These are phyloP conservation scores for Penicillium sp. DNA, from an alignment of 2,329 filamentous ascomycete species.

Conservation along the genomic window DNA sequence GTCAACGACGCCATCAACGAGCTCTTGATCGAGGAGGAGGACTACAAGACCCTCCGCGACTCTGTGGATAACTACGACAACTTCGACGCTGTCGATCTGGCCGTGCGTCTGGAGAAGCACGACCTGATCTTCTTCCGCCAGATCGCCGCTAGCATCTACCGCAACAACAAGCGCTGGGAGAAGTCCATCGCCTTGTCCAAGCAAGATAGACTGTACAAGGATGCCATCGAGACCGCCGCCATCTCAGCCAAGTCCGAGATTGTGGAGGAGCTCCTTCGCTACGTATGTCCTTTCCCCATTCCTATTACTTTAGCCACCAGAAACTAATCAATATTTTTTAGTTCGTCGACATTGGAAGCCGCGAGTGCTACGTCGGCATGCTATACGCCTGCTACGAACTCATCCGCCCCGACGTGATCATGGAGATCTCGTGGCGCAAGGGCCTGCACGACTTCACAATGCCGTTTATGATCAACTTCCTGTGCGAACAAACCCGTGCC, in stretches of 20 bases:
- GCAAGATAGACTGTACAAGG: constrained; percentile 99
- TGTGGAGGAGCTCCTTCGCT: constrained; percentile 92
- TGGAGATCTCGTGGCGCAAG: constrained; percentile 97
- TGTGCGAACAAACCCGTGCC: constrained; percentile 86
- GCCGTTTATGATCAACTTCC: constrained; percentile 99
- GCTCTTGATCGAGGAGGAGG: constrained; percentile 95
- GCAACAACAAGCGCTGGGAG: constrained; percentile 99
- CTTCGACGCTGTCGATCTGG: constrained; percentile 93
- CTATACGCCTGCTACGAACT: constrained; percentile 98
- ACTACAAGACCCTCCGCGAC: constrained; percentile 97
- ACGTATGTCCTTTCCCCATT: constrained; percentile 69
- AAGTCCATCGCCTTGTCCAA: constrained; percentile 97
- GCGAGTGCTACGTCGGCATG: constrained; percentile 99
- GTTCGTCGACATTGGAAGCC: constrained; percentile 99
- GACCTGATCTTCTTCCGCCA: constrained; percentile 99
- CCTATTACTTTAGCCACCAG: neutral
- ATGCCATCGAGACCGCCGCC: constrained; percentile 96
- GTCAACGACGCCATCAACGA: constrained; percentile 99
- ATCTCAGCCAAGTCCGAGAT: constrained; percentile 89
- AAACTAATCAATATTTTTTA: constrained; percentile 51
- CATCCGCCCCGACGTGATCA: constrained; percentile 86
- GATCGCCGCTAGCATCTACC: constrained; percentile 97
- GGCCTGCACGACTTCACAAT: constrained; percentile 96
- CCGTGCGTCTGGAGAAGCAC: constrained; percentile 91
- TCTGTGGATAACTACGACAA: constrained; percentile 99